Percentiles rank a stretch among this genome's conserved stretches.
phyloP scores from a whole-genome alignment of 2,329 filamentous ascomycete genomes.

The Fusarium sp. region DNA sequence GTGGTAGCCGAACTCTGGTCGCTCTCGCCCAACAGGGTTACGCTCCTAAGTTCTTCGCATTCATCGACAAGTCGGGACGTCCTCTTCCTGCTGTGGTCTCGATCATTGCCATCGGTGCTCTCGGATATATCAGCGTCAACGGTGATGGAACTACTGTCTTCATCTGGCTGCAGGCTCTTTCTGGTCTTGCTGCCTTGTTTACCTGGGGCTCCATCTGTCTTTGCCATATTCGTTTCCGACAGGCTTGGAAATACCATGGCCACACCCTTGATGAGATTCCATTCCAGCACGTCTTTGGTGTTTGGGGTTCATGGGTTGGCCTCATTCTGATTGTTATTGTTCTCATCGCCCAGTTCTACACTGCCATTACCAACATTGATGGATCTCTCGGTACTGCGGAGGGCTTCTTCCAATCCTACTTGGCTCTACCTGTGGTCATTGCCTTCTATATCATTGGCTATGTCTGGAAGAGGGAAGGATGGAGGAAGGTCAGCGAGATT shows the following conservation, averaged over 20 bases:
- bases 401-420: slow-evolving; percentile 67
- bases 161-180: slow-evolving; percentile 75
- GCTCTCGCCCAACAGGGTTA: slow-evolving; percentile 71
- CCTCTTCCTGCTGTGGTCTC: slow-evolving; percentile 65
- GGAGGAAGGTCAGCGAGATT: slow-evolving; percentile 70
- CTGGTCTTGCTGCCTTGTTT: slow-evolving; percentile 74
- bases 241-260: slow-evolving; percentile 72
- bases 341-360: slow-evolving; percentile 67
- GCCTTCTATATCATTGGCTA: slow-evolving; percentile 69
- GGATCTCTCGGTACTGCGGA: slow-evolving; percentile 49
- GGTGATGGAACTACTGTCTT: slow-evolving; percentile 66
- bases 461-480: slow-evolving; percentile 73
- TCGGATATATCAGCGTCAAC: slow-evolving; percentile 64
- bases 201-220: slow-evolving; percentile 78
- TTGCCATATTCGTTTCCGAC: slow-evolving; percentile 77
- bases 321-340: slow-evolving; percentile 69
- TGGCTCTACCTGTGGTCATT: slow-evolving; percentile 67
- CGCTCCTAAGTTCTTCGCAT: slow-evolving; percentile 68
- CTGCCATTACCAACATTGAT: slow-evolving; percentile 58
- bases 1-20: slow-evolving; percentile 69
- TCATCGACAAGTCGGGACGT: slow-evolving; percentile 69
- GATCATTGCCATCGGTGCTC: slow-evolving; percentile 63
- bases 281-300: slow-evolving; percentile 71
- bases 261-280: slow-evolving; percentile 76
- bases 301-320: slow-evolving; percentile 75